Evolutionary conservation across 2,329 filamentous ascomycete species (phyloP).

Genomic region (Neoscytalidium dimidiatum): DNA sequence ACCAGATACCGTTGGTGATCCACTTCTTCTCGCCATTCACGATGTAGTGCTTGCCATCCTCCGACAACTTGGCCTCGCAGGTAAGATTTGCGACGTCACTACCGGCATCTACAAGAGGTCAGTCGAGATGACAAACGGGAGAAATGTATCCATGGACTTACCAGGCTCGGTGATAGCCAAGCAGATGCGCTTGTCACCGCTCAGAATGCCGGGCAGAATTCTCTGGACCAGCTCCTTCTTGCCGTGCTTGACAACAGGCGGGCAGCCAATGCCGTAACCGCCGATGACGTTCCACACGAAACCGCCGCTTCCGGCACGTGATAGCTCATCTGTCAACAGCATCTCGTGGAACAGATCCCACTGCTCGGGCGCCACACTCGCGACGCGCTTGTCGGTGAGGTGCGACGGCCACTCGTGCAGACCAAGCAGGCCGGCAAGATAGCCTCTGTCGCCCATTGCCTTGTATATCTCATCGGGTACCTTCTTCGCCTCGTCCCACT

Average conservation of each 20-base stretch:
- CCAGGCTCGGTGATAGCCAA: conserved; percentile 88
- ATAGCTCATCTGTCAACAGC: conserved; percentile 91
- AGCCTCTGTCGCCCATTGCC: conserved; percentile 90
- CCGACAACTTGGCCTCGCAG: conserved; percentile 91
- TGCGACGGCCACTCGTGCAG: conserved; percentile 73
- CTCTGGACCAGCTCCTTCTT: conserved; percentile 81
- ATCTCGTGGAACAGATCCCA: conserved; percentile 99
- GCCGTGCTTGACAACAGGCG: conserved; percentile 89
- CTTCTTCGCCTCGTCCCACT: conserved; percentile 95
- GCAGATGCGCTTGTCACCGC: conserved; percentile 95
- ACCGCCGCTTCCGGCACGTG: conserved; percentile 82
- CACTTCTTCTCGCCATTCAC: conserved; percentile 99
- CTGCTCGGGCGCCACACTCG: conserved; percentile 79
- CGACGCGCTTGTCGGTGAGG: conserved; percentile 69
- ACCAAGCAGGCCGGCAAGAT: conserved; percentile 88
- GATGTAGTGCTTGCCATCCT: conserved; percentile 98
- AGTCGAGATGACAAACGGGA: conserved; percentile 24
- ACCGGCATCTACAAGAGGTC: conserved; percentile 68
- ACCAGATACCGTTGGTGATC: conserved; percentile 98
- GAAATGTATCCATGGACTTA: conserved; percentile 23
- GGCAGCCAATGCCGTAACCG: conserved; percentile 93
- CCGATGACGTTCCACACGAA: conserved; percentile 97
- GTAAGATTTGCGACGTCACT: conserved; percentile 93
- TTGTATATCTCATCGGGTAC: conserved; percentile 91
- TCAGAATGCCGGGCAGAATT: conserved; percentile 83